These are phyloP conservation scores for Staphylotrichum tortipilum DNA, from an alignment of 495 filamentous ascomycete genomes.

Conservation along the genomic window DNA sequence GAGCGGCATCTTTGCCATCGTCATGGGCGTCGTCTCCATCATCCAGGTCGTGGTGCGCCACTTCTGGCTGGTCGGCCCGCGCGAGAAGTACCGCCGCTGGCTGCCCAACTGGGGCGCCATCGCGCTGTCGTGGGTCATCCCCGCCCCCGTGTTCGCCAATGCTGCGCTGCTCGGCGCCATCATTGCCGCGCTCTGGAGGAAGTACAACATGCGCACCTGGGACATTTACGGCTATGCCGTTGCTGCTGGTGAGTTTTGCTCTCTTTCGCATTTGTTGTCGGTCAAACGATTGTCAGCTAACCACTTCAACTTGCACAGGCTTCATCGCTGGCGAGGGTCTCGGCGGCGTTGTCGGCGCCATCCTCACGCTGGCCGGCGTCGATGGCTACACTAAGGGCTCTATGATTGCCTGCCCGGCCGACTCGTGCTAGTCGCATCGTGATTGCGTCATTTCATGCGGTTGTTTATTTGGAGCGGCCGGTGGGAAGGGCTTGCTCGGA, in stretches of 20 bases:
- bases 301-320: slow-evolving; percentile 18
- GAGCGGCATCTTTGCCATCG: slow-evolving; percentile 49
- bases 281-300: too few species aligned
- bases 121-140: slow-evolving; percentile 54
- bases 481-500: too few species aligned
- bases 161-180: slow-evolving; percentile 53
- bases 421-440: slow-evolving; percentile 15
- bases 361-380: slow-evolving; percentile 46
- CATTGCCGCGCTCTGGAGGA: slow-evolving; percentile 49
- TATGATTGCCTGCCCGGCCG: slow-evolving; percentile 39
- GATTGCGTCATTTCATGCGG: neutral
- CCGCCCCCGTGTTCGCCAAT: slow-evolving; percentile 28
- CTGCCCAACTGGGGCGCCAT: slow-evolving; percentile 63
- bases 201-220: slow-evolving; percentile 45
- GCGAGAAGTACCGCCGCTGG: slow-evolving; percentile 46
- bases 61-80: slow-evolving; percentile 42
- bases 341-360: slow-evolving; percentile 52
- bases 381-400: slow-evolving; percentile 40
- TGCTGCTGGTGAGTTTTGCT: slow-evolving; percentile 40
- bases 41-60: slow-evolving; percentile 48
- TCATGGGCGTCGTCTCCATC: slow-evolving; percentile 43
- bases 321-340: slow-evolving; percentile 62
- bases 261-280: too few species aligned
- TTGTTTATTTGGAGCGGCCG: neutral
- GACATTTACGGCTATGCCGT: slow-evolving; percentile 58